Evolutionary conservation across 2,329 filamentous ascomycete species (phyloP).

Genomic region (Herpomyces periplanetae): DNA sequence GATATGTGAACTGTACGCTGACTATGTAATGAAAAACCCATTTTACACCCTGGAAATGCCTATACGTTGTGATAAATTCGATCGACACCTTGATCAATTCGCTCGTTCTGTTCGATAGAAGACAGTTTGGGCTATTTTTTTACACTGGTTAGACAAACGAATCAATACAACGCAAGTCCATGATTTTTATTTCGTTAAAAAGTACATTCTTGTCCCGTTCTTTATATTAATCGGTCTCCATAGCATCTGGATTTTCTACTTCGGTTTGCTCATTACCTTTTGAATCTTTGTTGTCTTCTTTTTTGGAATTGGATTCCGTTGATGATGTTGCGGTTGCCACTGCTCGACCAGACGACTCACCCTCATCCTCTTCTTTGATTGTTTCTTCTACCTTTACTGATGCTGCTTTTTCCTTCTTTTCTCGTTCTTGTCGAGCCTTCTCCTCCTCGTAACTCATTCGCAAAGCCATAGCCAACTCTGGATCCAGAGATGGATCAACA

Average conservation of each 20-base stretch:
- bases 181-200: too few relatives aligned
- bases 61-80: slow-evolving; percentile 71
- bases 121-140: too few relatives aligned
- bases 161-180: too few relatives aligned
- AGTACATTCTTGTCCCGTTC: too few relatives aligned
- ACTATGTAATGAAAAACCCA: slow-evolving; percentile 98
- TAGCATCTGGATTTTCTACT: too few relatives aligned
- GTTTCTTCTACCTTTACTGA: too few relatives aligned
- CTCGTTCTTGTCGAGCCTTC: slow-evolving; percentile 61
- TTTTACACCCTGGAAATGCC: slow-evolving; percentile 98
- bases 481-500: slow-evolving; percentile 63
- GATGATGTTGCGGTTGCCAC: slow-evolving; percentile 20
- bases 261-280: too few relatives aligned
- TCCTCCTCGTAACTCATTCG: slow-evolving; percentile 97
- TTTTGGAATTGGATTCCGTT: slow-evolving; percentile 23
- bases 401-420: slow-evolving; percentile 31
- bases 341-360: slow-evolving; percentile 22
- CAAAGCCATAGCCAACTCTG: slow-evolving; percentile 65
- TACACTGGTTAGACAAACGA: too few relatives aligned
- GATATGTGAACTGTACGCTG: slow-evolving; percentile 75
- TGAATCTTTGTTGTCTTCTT: too few relatives aligned
- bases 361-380: slow-evolving; percentile 20
- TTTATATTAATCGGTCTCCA: too few relatives aligned
- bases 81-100: slow-evolving; percentile 42
- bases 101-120: too few relatives aligned